These are phyloP conservation scores for Pleurotus giganteus DNA, from an alignment of 768 basidiomycete genomes.

Conservation along the genomic window DNA sequence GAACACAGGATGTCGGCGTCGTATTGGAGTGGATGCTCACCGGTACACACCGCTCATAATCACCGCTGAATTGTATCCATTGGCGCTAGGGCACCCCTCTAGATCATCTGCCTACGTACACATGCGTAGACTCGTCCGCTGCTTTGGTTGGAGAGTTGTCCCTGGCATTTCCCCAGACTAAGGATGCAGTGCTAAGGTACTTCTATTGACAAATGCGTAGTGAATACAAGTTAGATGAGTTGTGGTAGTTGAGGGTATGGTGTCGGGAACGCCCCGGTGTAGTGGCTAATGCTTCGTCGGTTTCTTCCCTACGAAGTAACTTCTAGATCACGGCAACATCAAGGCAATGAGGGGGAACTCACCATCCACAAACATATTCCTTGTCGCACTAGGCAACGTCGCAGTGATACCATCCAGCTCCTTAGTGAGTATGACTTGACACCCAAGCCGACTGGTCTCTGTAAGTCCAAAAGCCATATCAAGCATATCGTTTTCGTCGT, in stretches of 20 bases:
- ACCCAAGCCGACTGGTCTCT: conserved; percentile 84
- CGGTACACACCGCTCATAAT: too few relatives aligned
- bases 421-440: conserved; percentile 73
- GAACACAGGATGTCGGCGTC: too few relatives aligned
- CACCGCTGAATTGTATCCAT: too few relatives aligned
- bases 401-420: conserved; percentile 84
- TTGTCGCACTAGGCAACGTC: conserved; percentile 85
- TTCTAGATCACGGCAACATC: neutral
- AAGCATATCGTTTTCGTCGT: conserved; percentile 98
- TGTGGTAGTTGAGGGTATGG: neutral
- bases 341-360: conserved; percentile 21
- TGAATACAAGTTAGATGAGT: neutral
- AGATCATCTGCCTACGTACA: too few relatives aligned
- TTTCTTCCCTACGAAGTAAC: conserved; percentile 15
- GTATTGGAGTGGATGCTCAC: too few relatives aligned
- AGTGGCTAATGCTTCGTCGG: conserved; percentile 12
- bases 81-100: too few relatives aligned
- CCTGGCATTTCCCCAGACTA: too few relatives aligned
- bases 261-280: neutral
- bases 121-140: too few relatives aligned
- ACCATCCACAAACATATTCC: conserved; percentile 99
- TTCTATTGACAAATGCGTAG: too few relatives aligned
- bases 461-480: conserved; percentile 98
- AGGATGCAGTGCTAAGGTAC: too few relatives aligned
- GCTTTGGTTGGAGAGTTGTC: too few relatives aligned